Percentiles rank a stretch among this genome's conserved stretches.
Conservation (phyloP, 495 filamentous ascomycete genomes). For the Hypoxylon fuscum region DNA sequence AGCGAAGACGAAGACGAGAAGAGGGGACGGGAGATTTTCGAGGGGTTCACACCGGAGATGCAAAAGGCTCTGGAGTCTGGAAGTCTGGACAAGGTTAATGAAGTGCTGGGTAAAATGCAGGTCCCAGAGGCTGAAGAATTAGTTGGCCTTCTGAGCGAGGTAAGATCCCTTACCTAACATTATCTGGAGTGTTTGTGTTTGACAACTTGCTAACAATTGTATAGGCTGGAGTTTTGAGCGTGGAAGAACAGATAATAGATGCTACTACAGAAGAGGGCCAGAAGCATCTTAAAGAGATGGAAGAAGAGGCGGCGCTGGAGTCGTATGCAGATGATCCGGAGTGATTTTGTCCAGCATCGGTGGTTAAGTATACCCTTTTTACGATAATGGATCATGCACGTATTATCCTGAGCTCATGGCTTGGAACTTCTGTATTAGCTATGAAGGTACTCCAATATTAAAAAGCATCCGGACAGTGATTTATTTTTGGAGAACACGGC, state of each 20-base stretch:
- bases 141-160: conserved; percentile 82
- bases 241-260: conserved; percentile 94
- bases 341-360: conserved; percentile 24
- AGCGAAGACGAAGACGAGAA: conserved; percentile 73
- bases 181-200: neutral
- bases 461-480: no score
- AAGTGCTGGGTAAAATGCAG: conserved; percentile 93
- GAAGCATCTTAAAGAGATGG: conserved; percentile 78
- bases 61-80: conserved; percentile 83
- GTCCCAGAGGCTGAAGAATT: conserved; percentile 93
- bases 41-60: conserved; percentile 82
- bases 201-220: conserved; percentile 19
- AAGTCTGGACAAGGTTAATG: conserved; percentile 93
- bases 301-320: conserved; percentile 58
- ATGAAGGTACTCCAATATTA: no score
- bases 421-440: no score
- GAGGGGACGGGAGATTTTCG: conserved; percentile 77
- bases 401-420: neutral
- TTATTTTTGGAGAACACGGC: no score
- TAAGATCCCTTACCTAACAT: conserved; percentile 42
- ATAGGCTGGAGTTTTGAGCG: conserved; percentile 84
- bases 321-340: conserved; percentile 49
- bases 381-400: neutral
- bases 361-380: neutral
- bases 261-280: conserved; percentile 92